These are phyloP conservation scores for Penicillium salamii DNA, from an alignment of 495 filamentous ascomycete species.

Conservation along the genomic window DNA sequence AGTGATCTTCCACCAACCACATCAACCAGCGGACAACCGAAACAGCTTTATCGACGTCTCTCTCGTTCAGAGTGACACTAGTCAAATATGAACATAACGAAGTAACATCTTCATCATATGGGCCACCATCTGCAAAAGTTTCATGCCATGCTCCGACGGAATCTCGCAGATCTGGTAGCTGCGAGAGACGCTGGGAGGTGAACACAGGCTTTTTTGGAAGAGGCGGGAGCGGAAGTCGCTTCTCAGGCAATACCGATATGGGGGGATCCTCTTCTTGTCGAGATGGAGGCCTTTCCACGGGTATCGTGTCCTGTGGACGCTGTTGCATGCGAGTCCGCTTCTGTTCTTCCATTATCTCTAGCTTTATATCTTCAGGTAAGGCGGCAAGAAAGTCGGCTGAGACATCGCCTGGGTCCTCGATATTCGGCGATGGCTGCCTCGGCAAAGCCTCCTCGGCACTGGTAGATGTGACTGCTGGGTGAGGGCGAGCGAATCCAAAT, in stretches of 20 bases:
- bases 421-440: conserved; percentile 17
- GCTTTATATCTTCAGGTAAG: conserved; percentile 74
- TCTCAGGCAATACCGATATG: conserved; percentile 20
- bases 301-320: conserved; percentile 32
- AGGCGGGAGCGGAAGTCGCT: conserved; percentile 47
- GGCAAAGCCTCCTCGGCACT: conserved; percentile 7
- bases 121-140: conserved; percentile 64
- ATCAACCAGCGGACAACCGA: conserved; percentile 66
- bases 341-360: conserved; percentile 73
- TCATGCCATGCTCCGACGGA: conserved; percentile 66
- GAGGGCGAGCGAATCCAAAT: conserved; percentile 60
- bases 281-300: conserved; percentile 13
- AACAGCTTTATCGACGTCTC: conserved; percentile 71
- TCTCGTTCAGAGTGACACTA: conserved; percentile 67
- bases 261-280: conserved; percentile 4
- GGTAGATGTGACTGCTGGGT: conserved; percentile 14
- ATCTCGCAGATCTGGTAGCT: conserved; percentile 53
- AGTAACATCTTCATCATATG: conserved; percentile 73
- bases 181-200: conserved; percentile 57
- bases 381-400: conserved; percentile 75
- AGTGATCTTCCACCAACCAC: conserved; percentile 62
- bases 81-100: conserved; percentile 66
- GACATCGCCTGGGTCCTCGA: conserved; percentile 40
- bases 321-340: conserved; percentile 53
- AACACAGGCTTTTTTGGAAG: conserved; percentile 59